These are phyloP conservation scores for Podaxis rugospora DNA, from an alignment of 768 basidiomycete species.

Conservation along the genomic window DNA sequence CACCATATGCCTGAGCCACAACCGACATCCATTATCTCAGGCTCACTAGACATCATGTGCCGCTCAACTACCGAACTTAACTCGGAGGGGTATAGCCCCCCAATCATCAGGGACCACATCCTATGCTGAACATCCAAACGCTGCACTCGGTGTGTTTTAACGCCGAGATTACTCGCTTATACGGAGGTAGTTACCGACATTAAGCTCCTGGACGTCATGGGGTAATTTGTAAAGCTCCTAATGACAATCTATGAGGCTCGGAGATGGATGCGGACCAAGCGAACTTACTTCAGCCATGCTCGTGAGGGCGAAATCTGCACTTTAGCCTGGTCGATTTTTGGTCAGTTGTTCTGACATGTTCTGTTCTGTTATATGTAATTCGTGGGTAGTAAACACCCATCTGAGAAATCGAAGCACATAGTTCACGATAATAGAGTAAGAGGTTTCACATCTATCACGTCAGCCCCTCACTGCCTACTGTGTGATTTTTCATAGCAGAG, in stretches of 20 bases:
- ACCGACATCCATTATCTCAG: conserved; percentile 23
- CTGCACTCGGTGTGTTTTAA: conserved; percentile 11
- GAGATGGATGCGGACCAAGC: neutral
- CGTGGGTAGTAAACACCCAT: neutral
- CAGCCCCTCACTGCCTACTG: neutral
- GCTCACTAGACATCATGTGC: conserved; percentile 9
- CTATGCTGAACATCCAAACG: conserved; percentile 21
- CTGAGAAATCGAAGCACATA: neutral
- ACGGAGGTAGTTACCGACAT: conserved; percentile 1
- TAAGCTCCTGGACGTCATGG: conserved; percentile 2
- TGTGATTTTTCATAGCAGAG: neutral
- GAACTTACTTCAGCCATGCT: neutral
- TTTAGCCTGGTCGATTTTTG: neutral
- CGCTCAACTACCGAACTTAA: conserved; percentile 13
- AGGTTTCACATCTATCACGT: neutral
- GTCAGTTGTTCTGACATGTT: neutral
- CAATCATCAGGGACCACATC: conserved; percentile 21
- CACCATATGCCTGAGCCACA: conserved; percentile 27
- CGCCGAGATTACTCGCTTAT: neutral
- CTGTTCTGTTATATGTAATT: neutral
- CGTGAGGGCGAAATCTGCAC: neutral
- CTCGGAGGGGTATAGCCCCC: conserved; percentile 21
- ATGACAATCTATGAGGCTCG: neutral
- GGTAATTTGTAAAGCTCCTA: neutral
- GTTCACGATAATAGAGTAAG: neutral